A percentile compares a stretch with the other conserved stretches of the same genome.
These are phyloP conservation scores for Lipomyces starkeyi DNA, from an alignment of 805 yeast species.

Conservation along the genomic window DNA sequence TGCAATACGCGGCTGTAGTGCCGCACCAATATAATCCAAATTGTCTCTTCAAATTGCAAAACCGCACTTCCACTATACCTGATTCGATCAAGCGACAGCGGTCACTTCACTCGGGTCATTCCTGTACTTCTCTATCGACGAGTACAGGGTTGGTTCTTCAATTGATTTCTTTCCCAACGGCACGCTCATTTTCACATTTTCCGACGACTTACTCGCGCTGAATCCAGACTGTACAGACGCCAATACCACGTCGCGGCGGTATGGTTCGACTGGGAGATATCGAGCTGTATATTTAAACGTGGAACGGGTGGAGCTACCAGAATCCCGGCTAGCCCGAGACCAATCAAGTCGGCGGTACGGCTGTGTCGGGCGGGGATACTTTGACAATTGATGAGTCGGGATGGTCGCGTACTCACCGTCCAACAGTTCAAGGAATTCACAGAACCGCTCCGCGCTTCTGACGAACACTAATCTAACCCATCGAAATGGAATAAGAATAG, in stretches of 20 bases:
- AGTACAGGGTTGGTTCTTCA: too few species aligned
- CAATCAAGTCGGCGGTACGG: background rate
- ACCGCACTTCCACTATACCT: background rate
- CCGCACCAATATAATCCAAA: background rate
- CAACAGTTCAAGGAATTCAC: conserved; percentile 1
- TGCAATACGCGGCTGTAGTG: background rate
- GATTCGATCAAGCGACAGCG: background rate
- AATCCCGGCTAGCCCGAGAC: background rate
- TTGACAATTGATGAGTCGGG: background rate
- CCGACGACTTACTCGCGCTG: background rate
- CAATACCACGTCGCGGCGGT: background rate
- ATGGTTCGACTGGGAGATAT: background rate
- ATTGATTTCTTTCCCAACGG: too few species aligned
- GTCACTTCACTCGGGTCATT: background rate
- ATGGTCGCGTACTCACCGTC: background rate
- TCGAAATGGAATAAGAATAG: background rate
- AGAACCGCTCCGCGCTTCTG: background rate
- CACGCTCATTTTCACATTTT: too few species aligned
- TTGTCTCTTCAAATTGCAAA: background rate
- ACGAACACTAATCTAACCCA: background rate
- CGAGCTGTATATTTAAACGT: background rate
- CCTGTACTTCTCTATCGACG: background rate
- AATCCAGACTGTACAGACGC: background rate
- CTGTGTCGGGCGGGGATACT: background rate
- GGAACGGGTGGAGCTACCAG: background rate